Evolutionary conservation across 345 rosid genomes (phyloP).

Genomic region (Eucalyptus paniculata): DNA sequence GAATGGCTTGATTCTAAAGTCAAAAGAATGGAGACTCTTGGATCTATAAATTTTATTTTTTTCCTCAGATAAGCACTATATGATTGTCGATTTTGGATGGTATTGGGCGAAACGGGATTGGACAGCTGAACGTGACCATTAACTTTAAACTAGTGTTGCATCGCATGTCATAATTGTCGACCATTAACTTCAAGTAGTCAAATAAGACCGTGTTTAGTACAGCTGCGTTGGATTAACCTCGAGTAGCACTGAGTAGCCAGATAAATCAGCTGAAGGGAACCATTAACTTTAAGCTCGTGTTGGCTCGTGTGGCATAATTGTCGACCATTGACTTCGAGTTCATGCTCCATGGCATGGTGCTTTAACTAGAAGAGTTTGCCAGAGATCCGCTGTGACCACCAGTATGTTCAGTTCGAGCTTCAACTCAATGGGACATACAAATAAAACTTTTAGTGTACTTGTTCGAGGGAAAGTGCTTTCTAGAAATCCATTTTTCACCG

Average conservation of each 20-base stretch:
- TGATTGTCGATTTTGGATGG: too few relatives aligned
- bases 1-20: too few relatives aligned
- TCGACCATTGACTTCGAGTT: neutral
- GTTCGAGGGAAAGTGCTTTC: too few relatives aligned
- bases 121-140: neutral
- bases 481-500: too few relatives aligned
- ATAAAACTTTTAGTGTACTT: neutral
- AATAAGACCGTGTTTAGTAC: too few relatives aligned
- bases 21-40: too few relatives aligned
- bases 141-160: neutral
- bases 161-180: neutral
- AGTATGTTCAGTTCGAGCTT: neutral
- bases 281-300: neutral
- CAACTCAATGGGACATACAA: neutral
- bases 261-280: neutral
- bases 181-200: neutral
- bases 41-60: too few relatives aligned
- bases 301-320: neutral
- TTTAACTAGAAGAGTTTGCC: neutral
- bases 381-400: too few relatives aligned
- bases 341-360: neutral
- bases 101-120: too few relatives aligned
- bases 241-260: neutral
- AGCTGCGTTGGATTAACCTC: too few relatives aligned
- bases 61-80: too few relatives aligned